phyloP scores from a whole-genome alignment of 306 rosid genomes.

The Cicer pinnatifidum region DNA sequence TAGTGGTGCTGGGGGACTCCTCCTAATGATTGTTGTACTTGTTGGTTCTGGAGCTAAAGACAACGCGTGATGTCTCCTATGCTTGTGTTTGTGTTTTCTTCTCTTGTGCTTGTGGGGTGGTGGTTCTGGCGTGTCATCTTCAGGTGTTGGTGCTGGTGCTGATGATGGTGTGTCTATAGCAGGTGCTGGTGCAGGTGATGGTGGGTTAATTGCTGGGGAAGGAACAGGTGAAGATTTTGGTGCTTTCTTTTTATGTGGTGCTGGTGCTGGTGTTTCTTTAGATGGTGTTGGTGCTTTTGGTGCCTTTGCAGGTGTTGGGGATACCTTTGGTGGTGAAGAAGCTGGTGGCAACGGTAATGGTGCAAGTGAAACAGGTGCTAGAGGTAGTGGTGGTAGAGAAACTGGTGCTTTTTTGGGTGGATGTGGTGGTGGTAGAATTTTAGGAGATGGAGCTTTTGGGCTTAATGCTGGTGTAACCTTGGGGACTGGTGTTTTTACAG shows the following conservation, averaged over 20 bases:
- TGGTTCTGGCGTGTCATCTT: slow-evolving; percentile 53
- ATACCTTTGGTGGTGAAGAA: slow-evolving; percentile 46
- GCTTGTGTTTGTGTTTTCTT: slow-evolving; percentile 57
- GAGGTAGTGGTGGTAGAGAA: slow-evolving; percentile 49
- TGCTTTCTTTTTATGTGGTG: slow-evolving; percentile 60
- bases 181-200: slow-evolving; percentile 66
- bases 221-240: slow-evolving; percentile 60
- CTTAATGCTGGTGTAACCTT: slow-evolving; percentile 58
- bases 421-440: slow-evolving; percentile 58
- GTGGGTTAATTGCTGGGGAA: slow-evolving; percentile 56
- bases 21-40: slow-evolving; percentile 43
- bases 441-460: slow-evolving; percentile 58
- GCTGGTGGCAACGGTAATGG: slow-evolving; percentile 47
- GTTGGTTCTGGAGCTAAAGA: slow-evolving; percentile 67
- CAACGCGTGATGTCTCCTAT: slow-evolving; percentile 55
- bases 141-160: slow-evolving; percentile 53
- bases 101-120: slow-evolving; percentile 74
- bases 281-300: slow-evolving; percentile 66
- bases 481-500: slow-evolving; percentile 46
- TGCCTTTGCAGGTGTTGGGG: slow-evolving; percentile 66
- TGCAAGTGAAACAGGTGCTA: slow-evolving; percentile 58
- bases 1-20: slow-evolving; percentile 94
- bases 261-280: slow-evolving; percentile 56
- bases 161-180: slow-evolving; percentile 45
- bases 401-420: slow-evolving; percentile 61